phyloP scores from a whole-genome alignment of 202 grass and related monocot genomes.

The Setaria italica region DNA sequence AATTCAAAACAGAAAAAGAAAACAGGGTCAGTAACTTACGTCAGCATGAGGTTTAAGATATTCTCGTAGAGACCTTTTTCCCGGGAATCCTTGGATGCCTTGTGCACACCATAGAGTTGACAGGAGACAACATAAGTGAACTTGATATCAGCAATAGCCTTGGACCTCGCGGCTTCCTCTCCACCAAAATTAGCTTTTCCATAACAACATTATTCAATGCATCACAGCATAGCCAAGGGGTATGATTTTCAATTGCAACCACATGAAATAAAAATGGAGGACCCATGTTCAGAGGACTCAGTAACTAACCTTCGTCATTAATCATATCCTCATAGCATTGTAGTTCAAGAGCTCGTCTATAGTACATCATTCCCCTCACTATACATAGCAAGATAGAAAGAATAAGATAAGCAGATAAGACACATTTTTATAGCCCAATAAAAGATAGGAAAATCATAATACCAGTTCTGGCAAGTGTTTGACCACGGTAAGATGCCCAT shows the following conservation, averaged over 20 bases:
- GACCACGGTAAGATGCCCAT: slow-evolving; percentile 91
- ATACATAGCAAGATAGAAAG: slow-evolving; percentile 41
- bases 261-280: slow-evolving; percentile 42
- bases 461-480: slow-evolving; percentile 97
- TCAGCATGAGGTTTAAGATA: slow-evolving; percentile 87
- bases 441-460: slow-evolving; percentile 42
- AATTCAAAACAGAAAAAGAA: slow-evolving; percentile 16
- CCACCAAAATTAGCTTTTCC: slow-evolving; percentile 47
- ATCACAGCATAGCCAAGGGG: slow-evolving; percentile 9
- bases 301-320: slow-evolving; percentile 59
- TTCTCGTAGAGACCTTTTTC: slow-evolving; percentile 84
- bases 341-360: slow-evolving; percentile 78
- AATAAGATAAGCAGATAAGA: slow-evolving; percentile 40
- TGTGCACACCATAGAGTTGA: slow-evolving; percentile 90
- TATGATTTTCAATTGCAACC: slow-evolving; percentile 16
- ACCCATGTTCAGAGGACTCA: slow-evolving; percentile 33
- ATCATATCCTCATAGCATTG: slow-evolving; percentile 75
- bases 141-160: slow-evolving; percentile 85
- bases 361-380: slow-evolving; percentile 99
- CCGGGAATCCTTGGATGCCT: slow-evolving; percentile 70
- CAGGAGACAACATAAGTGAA: slow-evolving; percentile 97
- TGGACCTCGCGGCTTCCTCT: slow-evolving; percentile 51
- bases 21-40: slow-evolving; percentile 49
- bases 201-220: slow-evolving; percentile 41
- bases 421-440: slow-evolving; percentile 23